These are phyloP conservation scores for Cyberlindnera meyerae DNA, from an alignment of 805 yeast genomes.

Conservation along the genomic window DNA sequence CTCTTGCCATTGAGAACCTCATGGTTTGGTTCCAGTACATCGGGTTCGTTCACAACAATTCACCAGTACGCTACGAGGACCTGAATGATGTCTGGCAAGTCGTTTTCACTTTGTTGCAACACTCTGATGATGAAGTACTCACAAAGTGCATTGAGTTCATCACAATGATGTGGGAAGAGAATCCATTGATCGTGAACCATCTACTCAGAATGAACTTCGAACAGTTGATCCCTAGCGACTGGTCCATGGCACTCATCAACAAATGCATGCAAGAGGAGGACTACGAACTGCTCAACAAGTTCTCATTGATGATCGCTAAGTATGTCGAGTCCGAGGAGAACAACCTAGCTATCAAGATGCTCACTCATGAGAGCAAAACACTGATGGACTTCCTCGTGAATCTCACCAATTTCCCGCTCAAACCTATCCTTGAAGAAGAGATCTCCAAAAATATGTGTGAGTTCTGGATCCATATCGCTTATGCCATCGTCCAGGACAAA, in stretches of 20 bases:
- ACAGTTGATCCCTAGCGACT: slow-evolving; percentile 36
- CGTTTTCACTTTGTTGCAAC: slow-evolving; percentile 11
- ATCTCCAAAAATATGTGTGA: slow-evolving; percentile 51
- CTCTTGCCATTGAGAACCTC: slow-evolving; percentile 28
- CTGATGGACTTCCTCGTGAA: slow-evolving; percentile 46
- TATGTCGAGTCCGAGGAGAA: slow-evolving; percentile 44
- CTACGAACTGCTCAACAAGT: slow-evolving; percentile 35
- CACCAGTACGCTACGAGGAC: slow-evolving; percentile 21
- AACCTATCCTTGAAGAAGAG: slow-evolving; percentile 55
- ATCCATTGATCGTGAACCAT: slow-evolving; percentile 21
- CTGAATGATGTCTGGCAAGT: slow-evolving; percentile 18
- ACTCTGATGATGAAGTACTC: slow-evolving; percentile 12
- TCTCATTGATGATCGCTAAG: slow-evolving; percentile 41
- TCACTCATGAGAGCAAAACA: slow-evolving; percentile 27
- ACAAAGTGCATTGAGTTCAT: slow-evolving; percentile 12
- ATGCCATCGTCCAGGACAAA: slow-evolving; percentile 46
- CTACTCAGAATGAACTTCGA: slow-evolving; percentile 17
- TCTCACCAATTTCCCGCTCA: slow-evolving; percentile 52
- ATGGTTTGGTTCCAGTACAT: slow-evolving; percentile 35
- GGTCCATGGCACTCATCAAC: slow-evolving; percentile 40
- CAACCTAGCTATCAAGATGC: slow-evolving; percentile 36
- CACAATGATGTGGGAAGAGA: slow-evolving; percentile 27
- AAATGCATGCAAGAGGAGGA: slow-evolving; percentile 30
- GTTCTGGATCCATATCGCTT: slow-evolving; percentile 68
- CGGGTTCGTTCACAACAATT: slow-evolving; percentile 29